Percentiles rank a stretch among this genome's conserved stretches.
phyloP scores from a whole-genome alignment of 2,329 filamentous ascomycete species.

The Zymoseptoria pseudotritici region DNA sequence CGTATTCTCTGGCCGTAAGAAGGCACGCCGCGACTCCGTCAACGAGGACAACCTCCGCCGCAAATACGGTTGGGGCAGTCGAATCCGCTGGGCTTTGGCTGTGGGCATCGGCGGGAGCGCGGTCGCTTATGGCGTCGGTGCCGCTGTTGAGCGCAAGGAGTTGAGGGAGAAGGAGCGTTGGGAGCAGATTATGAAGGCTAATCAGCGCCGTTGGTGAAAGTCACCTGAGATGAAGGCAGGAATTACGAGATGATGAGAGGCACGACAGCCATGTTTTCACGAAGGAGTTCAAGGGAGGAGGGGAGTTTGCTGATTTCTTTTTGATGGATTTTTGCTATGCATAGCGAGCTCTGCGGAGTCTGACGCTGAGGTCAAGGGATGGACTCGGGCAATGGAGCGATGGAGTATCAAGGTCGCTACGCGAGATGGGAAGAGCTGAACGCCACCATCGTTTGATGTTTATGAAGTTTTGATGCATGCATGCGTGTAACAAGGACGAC shows the following conservation, averaged over 20 bases:
- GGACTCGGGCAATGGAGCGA: neutral
- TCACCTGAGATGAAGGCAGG: neutral
- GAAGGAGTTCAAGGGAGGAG: too few relatives aligned
- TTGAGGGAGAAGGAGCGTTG: slow-evolving; percentile 17
- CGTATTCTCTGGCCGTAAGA: slow-evolving; percentile 40
- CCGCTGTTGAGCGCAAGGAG: slow-evolving; percentile 43
- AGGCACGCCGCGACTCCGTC: neutral
- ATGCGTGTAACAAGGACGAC: neutral
- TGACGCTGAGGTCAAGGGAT: neutral
- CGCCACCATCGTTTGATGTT: neutral
- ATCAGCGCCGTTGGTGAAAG: neutral
- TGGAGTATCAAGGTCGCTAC: neutral
- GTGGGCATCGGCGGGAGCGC: slow-evolving; percentile 51
- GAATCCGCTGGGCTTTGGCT: slow-evolving; percentile 38
- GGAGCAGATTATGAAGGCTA: slow-evolving; percentile 11
- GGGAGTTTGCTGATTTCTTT: too few relatives aligned
- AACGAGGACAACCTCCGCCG: slow-evolving; percentile 25
- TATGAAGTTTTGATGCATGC: neutral
- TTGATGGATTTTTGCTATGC: neutral
- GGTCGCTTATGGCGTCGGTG: slow-evolving; percentile 51
- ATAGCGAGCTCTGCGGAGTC: neutral
- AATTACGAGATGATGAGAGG: neutral
- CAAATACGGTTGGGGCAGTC: slow-evolving; percentile 11
- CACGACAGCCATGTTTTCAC: neutral
- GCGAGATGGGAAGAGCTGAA: neutral